These are phyloP conservation scores for Omphalotus guepiniiformis DNA, from an alignment of 768 basidiomycete genomes.

Conservation along the genomic window DNA sequence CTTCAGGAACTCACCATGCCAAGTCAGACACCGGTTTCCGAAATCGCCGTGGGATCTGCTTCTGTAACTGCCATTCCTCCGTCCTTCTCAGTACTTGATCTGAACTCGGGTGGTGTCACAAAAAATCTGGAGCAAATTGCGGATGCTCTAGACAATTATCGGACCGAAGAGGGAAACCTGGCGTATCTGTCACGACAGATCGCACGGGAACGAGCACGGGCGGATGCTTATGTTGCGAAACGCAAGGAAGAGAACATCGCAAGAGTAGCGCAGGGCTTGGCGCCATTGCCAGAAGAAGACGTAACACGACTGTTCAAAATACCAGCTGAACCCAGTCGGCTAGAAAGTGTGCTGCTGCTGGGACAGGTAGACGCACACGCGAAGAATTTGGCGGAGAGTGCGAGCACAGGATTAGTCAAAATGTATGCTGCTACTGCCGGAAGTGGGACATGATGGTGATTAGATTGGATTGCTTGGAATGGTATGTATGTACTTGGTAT, in stretches of 20 bases:
- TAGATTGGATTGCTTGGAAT: constrained; percentile 1
- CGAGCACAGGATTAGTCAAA: constrained; percentile 69
- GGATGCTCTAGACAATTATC: constrained; percentile 80
- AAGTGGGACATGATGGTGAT: constrained; percentile 11
- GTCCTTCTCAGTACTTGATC: constrained; percentile 66
- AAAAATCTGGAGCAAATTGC: constrained; percentile 80
- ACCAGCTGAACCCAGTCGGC: constrained; percentile 79
- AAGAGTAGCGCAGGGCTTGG: constrained; percentile 77
- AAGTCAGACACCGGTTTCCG: constrained; percentile 32
- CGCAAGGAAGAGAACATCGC: constrained; percentile 84
- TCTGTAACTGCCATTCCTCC: constrained; percentile 44
- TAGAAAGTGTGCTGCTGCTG: constrained; percentile 81
- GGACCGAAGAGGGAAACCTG: constrained; percentile 89
- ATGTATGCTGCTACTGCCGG: constrained; percentile 68
- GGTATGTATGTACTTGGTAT: not conserved
- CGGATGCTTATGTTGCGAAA: constrained; percentile 77
- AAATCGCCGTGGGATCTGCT: constrained; percentile 34
- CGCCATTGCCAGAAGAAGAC: constrained; percentile 85
- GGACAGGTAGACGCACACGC: constrained; percentile 87
- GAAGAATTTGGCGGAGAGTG: constrained; percentile 65
- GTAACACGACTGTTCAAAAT: constrained; percentile 83
- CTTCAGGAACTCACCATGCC: constrained; percentile 57
- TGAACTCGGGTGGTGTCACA: constrained; percentile 65
- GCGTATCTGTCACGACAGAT: constrained; percentile 88
- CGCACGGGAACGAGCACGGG: constrained; percentile 74